A percentile compares a stretch with the other conserved stretches of the same genome.
Conservation (phyloP, 2,329 filamentous ascomycete species). For the Calonectria multiphialidica region DNA sequence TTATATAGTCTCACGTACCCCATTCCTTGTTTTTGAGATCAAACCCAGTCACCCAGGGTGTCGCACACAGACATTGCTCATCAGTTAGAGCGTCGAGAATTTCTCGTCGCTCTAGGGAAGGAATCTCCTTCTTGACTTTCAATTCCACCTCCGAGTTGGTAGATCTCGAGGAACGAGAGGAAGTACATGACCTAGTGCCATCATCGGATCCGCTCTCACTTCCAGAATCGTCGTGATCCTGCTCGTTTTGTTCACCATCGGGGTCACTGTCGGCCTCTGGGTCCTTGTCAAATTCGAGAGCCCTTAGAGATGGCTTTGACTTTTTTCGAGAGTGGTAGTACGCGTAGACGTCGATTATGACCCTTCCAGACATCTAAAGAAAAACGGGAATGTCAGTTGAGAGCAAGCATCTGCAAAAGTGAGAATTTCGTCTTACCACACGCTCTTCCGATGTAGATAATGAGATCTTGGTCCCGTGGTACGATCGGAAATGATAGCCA, state of each 20-base stretch:
- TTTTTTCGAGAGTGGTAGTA: background rate
- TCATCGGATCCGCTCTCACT: background rate
- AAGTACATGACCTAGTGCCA: too few relatives aligned
- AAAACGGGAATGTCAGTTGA: background rate
- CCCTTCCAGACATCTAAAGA: background rate
- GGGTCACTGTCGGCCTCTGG: background rate
- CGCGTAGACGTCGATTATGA: constrained; percentile 13
- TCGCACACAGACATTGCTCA: constrained; percentile 8
- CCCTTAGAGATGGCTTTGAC: background rate
- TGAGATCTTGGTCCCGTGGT: background rate
- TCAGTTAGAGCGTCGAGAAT: background rate
- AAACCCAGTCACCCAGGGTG: constrained; percentile 8
- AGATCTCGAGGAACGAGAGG: background rate
- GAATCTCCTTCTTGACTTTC: background rate
- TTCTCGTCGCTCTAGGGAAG: background rate
- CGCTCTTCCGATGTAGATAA: background rate
- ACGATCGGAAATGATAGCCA: constrained; percentile 5
- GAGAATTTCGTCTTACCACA: background rate
- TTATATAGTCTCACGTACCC: background rate
- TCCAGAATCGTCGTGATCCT: background rate
- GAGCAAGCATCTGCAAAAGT: too few relatives aligned
- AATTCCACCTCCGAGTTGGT: background rate
- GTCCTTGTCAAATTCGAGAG: background rate
- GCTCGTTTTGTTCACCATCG: background rate
- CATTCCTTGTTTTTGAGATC: constrained; percentile 16